These are phyloP conservation scores for Botrytis pseudocinerea DNA, from an alignment of 2,329 filamentous ascomycete genomes.

Conservation along the genomic window DNA sequence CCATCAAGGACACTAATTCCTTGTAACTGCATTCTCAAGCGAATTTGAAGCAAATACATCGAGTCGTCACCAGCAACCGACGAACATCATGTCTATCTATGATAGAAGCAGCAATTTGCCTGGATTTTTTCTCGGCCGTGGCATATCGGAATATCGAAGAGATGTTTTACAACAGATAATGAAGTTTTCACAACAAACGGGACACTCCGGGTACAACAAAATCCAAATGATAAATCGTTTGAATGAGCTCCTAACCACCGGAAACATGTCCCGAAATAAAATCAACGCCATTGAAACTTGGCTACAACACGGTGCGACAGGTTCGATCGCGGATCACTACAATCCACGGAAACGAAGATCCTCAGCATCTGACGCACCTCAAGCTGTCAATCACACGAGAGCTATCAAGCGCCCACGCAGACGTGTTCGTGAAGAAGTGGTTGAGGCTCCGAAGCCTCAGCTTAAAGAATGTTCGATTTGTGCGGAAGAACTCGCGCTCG, in stretches of 20 bases:
- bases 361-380: too few species aligned
- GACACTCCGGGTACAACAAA: background rate
- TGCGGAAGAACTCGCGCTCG: background rate
- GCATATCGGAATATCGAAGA: background rate
- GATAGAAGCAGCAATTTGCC: too few species aligned
- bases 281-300: background rate
- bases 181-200: background rate
- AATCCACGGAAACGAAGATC: background rate
- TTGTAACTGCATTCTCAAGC: background rate
- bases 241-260: too few species aligned
- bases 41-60: background rate
- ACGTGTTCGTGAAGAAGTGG: too few species aligned
- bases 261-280: background rate
- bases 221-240: background rate
- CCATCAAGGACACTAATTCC: background rate
- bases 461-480: constrained; percentile 1
- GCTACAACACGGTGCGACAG: background rate
- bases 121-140: background rate
- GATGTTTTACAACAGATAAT: background rate
- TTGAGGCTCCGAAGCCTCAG: too few species aligned
- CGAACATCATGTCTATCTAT: background rate
- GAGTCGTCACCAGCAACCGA: background rate
- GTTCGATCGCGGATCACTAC: background rate
- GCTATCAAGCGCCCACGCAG: too few species aligned
- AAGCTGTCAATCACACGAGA: background rate